Conservation (phyloP, 768 basidiomycete species). For the Suillus spraguei region DNA sequence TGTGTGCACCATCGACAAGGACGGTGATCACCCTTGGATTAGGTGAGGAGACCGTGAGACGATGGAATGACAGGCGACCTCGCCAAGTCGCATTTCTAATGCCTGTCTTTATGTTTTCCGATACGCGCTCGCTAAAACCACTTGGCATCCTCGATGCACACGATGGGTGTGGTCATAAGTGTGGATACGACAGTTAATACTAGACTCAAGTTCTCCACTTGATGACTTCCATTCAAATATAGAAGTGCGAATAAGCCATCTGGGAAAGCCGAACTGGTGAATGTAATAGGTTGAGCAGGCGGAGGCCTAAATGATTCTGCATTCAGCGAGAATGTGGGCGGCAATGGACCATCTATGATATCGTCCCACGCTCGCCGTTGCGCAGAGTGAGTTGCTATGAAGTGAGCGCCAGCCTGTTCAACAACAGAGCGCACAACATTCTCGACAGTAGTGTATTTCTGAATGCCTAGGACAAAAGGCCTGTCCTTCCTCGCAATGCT, state of each 20-base stretch:
- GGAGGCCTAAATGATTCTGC: conserved; percentile 35
- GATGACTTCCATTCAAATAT: conserved; percentile 80
- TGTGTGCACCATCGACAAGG: conserved; percentile 94
- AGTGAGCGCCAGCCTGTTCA: conserved; percentile 41
- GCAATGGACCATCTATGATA: conserved; percentile 34
- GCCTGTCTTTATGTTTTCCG: conserved; percentile 54
- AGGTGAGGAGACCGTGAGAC: conserved; percentile 16
- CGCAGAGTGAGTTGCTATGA: conserved; percentile 41
- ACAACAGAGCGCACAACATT: conserved; percentile 47
- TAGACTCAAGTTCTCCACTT: conserved; percentile 80
- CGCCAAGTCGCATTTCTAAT: conserved; percentile 70
- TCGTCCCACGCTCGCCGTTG: conserved; percentile 31
- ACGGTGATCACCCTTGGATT: conserved; percentile 40
- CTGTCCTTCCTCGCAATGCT: conserved; percentile 68
- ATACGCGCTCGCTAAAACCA: conserved; percentile 34
- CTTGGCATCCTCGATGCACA: conserved; percentile 16
- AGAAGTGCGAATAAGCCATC: conserved; percentile 51
- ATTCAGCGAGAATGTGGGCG: conserved; percentile 35
- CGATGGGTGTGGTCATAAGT: conserved; percentile 46
- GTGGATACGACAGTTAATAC: conserved; percentile 64
- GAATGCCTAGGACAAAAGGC: conserved; percentile 69
- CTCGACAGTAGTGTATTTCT: conserved; percentile 54
- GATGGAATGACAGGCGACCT: conserved; percentile 80
- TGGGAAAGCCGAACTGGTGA: conserved; percentile 46
- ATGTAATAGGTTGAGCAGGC: conserved; percentile 43